Evolutionary conservation across 805 yeast species (phyloP), one percentile per base, ranked within the genome.

Genomic region (Pichia occidentalis): DNA sequence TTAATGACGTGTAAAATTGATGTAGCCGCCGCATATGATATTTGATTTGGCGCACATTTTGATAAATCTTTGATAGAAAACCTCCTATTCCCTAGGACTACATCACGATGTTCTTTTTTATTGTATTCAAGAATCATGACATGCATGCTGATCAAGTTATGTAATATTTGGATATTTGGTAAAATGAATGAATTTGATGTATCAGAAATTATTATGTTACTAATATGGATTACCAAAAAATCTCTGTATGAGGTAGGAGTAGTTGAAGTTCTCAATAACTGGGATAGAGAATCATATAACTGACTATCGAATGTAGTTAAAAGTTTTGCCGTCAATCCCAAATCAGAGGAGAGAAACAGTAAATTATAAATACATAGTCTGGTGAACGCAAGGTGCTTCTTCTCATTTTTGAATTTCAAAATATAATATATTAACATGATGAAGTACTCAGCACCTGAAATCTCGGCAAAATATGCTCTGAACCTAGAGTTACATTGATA

Each of bases 401-500:
- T 64, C 21, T 53, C 60, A 24, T 59, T 58, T 38, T 66, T 64
- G 48, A 67, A 76, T 19, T 68, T 71, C 38, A 65, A 63, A 34
- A 85, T 64, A 54, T 82, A 74, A 55, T 71, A 83, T 7, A 78
- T 50, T 14, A 83, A 57, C 2, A 71, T 57, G 0, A 82, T 61
- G 29, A 73, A 56, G 28, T 83, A 56, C 47, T 80, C 80, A 22
- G 70, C 64, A 2, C 77, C 71, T 10, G 32, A 29, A 31, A 67
- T 64, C 11, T 67, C 65, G 3, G 68, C 57, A 22, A 76, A 59
- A 35, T 66, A 61, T 13, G 53, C 51, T 41, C 68, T 68, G 50
- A 81, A 78, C 34, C 58, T 59, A 42, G 65, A 66, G 59, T 90
- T 90, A 48, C 86, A 78, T 52, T 85, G 90, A 24, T 75, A 60